Evolutionary conservation across 139 green algal species (phyloP), one percentile per base, ranked within the genome.

Genomic region (Coccomyxa sp.): DNA sequence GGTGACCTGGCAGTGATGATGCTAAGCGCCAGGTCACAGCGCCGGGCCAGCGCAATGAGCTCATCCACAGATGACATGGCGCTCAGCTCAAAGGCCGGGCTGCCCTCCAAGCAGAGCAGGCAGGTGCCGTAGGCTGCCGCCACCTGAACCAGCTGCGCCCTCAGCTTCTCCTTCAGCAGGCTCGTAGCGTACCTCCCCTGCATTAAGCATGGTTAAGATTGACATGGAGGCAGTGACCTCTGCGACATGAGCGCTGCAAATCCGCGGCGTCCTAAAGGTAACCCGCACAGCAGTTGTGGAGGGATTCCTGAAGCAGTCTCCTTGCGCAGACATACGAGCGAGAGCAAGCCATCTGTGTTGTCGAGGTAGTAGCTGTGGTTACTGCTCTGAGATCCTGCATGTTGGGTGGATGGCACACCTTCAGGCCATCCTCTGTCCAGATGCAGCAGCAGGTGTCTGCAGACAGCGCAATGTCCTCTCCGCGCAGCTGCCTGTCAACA

Each of bases 381-480:
- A n/a, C n/a, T n/a, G n/a, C n/a, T n/a, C n/a, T n/a, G n/a, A n/a
- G n/a, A n/a, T n/a, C n/a, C n/a, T n/a, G n/a, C n/a, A n/a, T n/a
- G n/a, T n/a, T n/a, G n/a, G n/a, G n/a, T n/a, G n/a, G n/a, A n/a
- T n/a, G n/a, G n/a, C n/a, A n/a, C 70, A 78, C 58, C 76, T 75
- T 31, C 9, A 84, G 41, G 14, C 22, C 12, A 6, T 54, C 14
- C 34, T 82, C 77, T 18, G 58, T 82, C 76, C 76, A 85, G 18
- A 89, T 72, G 37, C 79, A 71, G 58, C 86, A n/a, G 31, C 39
- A 76, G 1, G 74, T 76, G 2, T 64, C 71, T 22, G 80, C 55
- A 1, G 83, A 85, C 22, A 89, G 79, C 14, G 79, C 76, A n/a
- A 78, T 1, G 33, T 89, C 85, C 34, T 78, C 73, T 27, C 76